Evolutionary conservation across 257 asterid genomes (phyloP).

Genomic region (Salvia miltiorrhiza): DNA sequence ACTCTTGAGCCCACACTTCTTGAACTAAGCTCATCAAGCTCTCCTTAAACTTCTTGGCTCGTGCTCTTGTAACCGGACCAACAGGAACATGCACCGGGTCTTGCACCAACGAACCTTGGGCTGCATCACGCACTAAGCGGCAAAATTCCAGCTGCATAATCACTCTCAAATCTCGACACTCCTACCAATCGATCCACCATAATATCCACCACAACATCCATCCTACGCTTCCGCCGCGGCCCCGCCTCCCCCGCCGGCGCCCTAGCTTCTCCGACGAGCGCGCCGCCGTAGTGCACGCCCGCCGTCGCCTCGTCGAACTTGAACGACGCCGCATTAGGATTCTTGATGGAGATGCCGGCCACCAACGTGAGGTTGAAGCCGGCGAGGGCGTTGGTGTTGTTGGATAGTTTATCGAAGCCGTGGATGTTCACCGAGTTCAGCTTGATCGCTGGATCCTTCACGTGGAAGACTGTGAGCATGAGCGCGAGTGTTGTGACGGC

Average conservation of each 20-base stretch:
- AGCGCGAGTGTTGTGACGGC: constrained; percentile 26
- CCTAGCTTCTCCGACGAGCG: constrained; percentile 30
- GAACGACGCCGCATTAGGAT: constrained; percentile 46
- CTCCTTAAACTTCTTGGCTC: too few species aligned
- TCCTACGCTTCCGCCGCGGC: constrained; percentile 27
- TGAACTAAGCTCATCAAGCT: too few species aligned
- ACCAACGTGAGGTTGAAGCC: constrained; percentile 30
- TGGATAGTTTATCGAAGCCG: constrained; percentile 22
- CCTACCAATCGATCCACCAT: constrained; percentile 28
- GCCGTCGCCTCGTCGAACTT: constrained; percentile 27
- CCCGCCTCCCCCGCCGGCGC: constrained; percentile 29
- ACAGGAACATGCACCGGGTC: too few species aligned
- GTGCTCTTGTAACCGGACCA: too few species aligned
- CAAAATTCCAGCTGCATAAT: constrained; percentile 23
- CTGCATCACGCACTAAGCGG: constrained; percentile 17
- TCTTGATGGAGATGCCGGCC: constrained; percentile 31
- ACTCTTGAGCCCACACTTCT: too few species aligned
- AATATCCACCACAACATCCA: constrained; percentile 29
- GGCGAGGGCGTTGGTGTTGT: background rate
- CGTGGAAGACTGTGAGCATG: constrained; percentile 37
- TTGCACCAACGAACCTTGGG: too few species aligned
- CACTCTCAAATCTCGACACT: constrained; percentile 18
- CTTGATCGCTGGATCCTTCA: constrained; percentile 36
- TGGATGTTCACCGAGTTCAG: constrained; percentile 29
- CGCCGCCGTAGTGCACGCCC: constrained; percentile 27